A percentile compares a stretch with the other conserved stretches of the same genome.
Conservation (phyloP, 768 basidiomycete genomes). For the Brasilioporus rufonigricans region DNA sequence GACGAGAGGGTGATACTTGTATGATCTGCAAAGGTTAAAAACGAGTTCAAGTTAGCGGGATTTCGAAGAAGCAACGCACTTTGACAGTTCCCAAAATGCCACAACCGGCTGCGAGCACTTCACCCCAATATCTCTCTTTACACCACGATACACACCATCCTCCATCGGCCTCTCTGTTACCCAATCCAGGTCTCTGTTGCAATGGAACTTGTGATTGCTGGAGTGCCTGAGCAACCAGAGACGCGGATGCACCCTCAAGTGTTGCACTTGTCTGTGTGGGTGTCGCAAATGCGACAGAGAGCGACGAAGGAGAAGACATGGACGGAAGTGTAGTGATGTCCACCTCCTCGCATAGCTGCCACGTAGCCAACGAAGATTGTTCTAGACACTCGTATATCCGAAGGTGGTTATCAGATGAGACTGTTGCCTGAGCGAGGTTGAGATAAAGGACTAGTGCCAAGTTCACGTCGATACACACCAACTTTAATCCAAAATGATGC, state of each 20-base stretch:
- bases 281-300: slow-evolving; percentile 63
- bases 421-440: slow-evolving; percentile 59
- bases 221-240: slow-evolving; percentile 62
- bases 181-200: slow-evolving; percentile 42
- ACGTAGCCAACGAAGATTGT: slow-evolving; percentile 63
- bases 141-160: slow-evolving; percentile 97
- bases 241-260: slow-evolving; percentile 54
- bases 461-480: slow-evolving; percentile 48
- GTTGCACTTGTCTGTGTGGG: slow-evolving; percentile 63
- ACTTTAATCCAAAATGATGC: slow-evolving; percentile 81
- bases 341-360: slow-evolving; percentile 76
- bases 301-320: slow-evolving; percentile 39
- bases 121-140: slow-evolving; percentile 95
- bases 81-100: slow-evolving; percentile 76
- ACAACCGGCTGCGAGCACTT: slow-evolving; percentile 74
- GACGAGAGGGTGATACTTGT: slow-evolving; percentile 65
- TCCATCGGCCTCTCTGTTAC: slow-evolving; percentile 80
- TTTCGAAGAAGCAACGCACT: slow-evolving; percentile 38
- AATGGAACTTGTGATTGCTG: slow-evolving; percentile 46
- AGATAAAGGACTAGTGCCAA: neutral
- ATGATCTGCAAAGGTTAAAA: slow-evolving; percentile 51
- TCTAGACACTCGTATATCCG: slow-evolving; percentile 91
- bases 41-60: neutral
- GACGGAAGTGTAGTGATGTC: slow-evolving; percentile 61
- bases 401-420: slow-evolving; percentile 84